Evolutionary conservation across 352 stramenopile genomes (phyloP), one percentile per base, ranked within the genome.

Genomic region (Phytopythium ostracodes): DNA sequence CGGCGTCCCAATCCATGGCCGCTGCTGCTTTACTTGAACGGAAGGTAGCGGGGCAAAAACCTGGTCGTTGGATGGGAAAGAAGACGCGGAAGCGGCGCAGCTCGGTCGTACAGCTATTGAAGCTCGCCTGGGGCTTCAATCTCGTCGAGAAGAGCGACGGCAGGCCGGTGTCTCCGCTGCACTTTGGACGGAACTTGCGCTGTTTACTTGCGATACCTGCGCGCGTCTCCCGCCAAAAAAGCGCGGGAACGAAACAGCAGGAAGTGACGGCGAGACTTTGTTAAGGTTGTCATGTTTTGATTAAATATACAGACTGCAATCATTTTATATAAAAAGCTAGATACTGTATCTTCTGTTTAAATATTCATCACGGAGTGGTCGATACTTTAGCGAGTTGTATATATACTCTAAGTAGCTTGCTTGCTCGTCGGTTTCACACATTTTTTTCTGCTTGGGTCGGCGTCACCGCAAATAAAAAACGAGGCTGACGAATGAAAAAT

Each of bases 1-100:
- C 86, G 0, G 73, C 71, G 65, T 94, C 86, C 86, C 86, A 94
- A 65, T 94, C 86, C 86, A 94, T 94, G 31, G 54, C 55, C 49
- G 53, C 53, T 59, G 35, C 53, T 59, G 35, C 11, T n/a, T 59
- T n/a, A 35, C 31, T 18, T 40, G 29, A 9, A 43, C 14, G 29
- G 18, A 17, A 31, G n/a, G n/a, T 29, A 27, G 4, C 47, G 29
- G n/a, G n/a, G 43, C 1, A 17, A 11, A 7, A 25, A n/a, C 6
- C 43, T 27, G 43, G n/a, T 12, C 6, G 27, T 11, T 10, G 11
- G 24, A 4, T 11, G 47, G 14, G 18, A 2, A 53, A 14, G 6
- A 31, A n/a, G 47, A 1, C 10, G 25, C 25, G 47, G 25, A 22
- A 25, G 43, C 43, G 2, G 43, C 43, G 4, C 8, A 2, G 8